Evolutionary conservation across 225 moss, liverwort and hornwort genomes (phyloP).

Genomic region (Climacium dendroides): DNA sequence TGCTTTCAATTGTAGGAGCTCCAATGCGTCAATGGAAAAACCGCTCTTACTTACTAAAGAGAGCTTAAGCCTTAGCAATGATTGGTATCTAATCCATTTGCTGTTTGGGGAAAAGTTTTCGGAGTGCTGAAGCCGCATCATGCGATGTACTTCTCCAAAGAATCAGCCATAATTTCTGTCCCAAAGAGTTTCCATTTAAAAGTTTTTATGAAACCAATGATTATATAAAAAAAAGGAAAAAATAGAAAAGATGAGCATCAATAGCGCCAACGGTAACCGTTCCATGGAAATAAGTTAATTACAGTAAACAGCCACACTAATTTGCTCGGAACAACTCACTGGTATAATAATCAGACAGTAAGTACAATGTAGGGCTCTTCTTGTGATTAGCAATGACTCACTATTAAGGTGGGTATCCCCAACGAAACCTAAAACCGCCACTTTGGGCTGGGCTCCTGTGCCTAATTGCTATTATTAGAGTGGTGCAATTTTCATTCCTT

Average conservation of each 20-base stretch:
- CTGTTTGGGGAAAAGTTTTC: background rate
- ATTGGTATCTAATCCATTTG: background rate
- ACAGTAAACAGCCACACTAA: background rate
- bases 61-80: background rate
- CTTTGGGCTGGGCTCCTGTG: background rate
- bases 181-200: background rate
- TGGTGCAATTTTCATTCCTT: background rate
- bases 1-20: too few species aligned
- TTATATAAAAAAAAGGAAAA: background rate
- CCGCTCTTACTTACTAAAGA: too few species aligned
- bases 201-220: background rate
- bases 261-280: background rate
- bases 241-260: background rate
- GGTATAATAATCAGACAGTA: background rate
- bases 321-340: background rate
- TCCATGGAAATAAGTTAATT: background rate
- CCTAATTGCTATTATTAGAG: too few species aligned
- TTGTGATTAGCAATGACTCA: background rate
- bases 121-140: background rate
- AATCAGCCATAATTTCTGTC: background rate
- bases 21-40: background rate
- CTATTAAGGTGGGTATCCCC: background rate
- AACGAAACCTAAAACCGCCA: background rate
- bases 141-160: background rate
- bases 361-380: background rate